phyloP scores from a whole-genome alignment of 148 eudicot genomes.

The Chenopodium berlandieri region DNA sequence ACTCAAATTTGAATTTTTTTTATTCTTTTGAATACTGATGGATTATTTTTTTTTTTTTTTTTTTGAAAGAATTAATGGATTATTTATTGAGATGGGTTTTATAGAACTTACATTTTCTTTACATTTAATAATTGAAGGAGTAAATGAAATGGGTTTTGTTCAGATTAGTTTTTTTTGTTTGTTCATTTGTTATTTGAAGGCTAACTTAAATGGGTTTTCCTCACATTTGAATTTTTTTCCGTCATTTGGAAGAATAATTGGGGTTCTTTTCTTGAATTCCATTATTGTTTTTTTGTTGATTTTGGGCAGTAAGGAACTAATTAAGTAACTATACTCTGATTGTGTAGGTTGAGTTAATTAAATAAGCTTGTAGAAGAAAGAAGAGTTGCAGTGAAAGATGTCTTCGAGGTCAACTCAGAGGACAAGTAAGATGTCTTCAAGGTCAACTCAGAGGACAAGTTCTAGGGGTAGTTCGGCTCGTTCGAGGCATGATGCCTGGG shows the following conservation, averaged over 20 bases:
- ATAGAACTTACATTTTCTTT: not conserved
- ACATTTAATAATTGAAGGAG: not conserved
- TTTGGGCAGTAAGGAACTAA: not conserved
- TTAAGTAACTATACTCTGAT: not conserved
- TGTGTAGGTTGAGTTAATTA: constrained; percentile 19
- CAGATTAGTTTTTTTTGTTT: not conserved
- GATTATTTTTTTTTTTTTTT: not conserved
- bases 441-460: constrained; percentile 47
- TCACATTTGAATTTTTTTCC: not conserved
- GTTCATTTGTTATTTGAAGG: not conserved
- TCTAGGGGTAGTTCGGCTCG: constrained; percentile 56
- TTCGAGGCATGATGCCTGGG: constrained; percentile 47
- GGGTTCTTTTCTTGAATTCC: not conserved
- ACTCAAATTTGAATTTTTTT: not conserved
- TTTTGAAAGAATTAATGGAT: not conserved
- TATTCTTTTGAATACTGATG: not conserved
- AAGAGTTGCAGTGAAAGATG: constrained; percentile 40
- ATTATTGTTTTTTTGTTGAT: not conserved
- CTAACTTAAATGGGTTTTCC: not conserved
- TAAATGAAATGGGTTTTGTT: not conserved
- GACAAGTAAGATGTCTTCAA: constrained; percentile 68
- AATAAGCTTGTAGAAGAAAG: constrained; percentile 13
- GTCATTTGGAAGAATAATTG: not conserved
- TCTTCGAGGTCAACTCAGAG: constrained; percentile 60
- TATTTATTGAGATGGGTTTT: not conserved